Evolutionary conservation across 2,329 filamentous ascomycete genomes (phyloP).

Genomic region (Microdochium nivale): DNA sequence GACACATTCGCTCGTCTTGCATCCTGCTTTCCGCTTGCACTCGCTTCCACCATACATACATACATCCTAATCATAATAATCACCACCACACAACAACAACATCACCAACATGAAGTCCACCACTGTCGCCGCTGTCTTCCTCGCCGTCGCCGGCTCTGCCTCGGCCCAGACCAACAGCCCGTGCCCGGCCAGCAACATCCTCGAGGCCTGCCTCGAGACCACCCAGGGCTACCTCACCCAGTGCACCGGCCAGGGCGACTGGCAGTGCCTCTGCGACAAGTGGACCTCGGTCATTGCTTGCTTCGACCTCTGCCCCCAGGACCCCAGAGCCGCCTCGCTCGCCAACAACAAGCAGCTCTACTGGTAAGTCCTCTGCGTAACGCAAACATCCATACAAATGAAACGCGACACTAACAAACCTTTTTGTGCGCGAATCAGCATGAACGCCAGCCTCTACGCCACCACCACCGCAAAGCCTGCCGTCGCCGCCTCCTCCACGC

Average conservation of each 20-base stretch:
- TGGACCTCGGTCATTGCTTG: slow-evolving; percentile 47
- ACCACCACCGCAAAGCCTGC: slow-evolving; percentile 9
- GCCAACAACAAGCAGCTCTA: slow-evolving; percentile 15
- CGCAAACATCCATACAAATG: background rate
- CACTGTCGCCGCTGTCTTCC: slow-evolving; percentile 16
- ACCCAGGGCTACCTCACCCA: slow-evolving; percentile 22
- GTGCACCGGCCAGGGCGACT: slow-evolving; percentile 22
- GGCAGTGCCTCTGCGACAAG: slow-evolving; percentile 45
- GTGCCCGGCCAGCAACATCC: slow-evolving; percentile 25
- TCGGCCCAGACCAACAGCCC: slow-evolving; percentile 4
- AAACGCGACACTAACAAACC: background rate
- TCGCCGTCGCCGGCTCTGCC: slow-evolving; percentile 10
- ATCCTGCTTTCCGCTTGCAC: background rate
- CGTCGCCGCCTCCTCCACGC: slow-evolving; percentile 2
- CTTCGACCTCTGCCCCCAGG: slow-evolving; percentile 55
- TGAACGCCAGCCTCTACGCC: slow-evolving; percentile 17
- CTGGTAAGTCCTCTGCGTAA: slow-evolving; percentile 12
- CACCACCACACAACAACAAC: slow-evolving; percentile 12
- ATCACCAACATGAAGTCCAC: slow-evolving; percentile 9
- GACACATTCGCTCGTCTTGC: background rate
- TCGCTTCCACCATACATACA: background rate
- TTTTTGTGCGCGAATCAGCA: slow-evolving; percentile 7
- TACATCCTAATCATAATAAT: background rate
- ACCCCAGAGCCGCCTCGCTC: slow-evolving; percentile 18
- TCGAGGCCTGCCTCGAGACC: slow-evolving; percentile 25